These are phyloP conservation scores for Scutellaria barbata DNA, from an alignment of 257 asterid species.

Conservation along the genomic window DNA sequence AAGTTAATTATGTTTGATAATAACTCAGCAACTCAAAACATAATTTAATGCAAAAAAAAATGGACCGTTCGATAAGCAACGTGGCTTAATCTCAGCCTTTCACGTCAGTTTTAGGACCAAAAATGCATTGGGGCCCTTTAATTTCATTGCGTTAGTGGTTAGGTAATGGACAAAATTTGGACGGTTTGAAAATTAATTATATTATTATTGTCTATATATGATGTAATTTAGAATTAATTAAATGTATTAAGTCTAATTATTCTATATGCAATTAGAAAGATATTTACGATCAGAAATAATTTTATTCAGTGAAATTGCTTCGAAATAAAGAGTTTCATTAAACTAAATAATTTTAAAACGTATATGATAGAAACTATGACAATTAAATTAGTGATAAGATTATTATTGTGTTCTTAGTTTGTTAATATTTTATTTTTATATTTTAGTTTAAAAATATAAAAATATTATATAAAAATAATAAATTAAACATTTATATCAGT, in stretches of 20 bases:
- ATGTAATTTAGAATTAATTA: conserved; percentile 21
- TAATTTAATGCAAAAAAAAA: conserved; percentile 2
- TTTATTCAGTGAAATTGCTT: too few species aligned
- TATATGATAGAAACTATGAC: too few species aligned
- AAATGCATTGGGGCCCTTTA: conserved; percentile 1
- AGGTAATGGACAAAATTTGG: conserved; percentile 33
- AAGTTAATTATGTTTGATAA: conserved; percentile 29
- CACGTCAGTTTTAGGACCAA: conserved; percentile 31
- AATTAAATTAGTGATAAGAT: too few species aligned
- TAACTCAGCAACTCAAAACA: background rate
- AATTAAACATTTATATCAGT: too few species aligned
- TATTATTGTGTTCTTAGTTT: too few species aligned
- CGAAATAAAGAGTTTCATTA: too few species aligned
- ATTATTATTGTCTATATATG: conserved; percentile 22
- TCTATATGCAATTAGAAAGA: background rate
- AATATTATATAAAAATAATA: too few species aligned
- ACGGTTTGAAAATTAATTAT: conserved; percentile 36
- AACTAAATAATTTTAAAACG: too few species aligned
- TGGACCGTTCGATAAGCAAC: conserved; percentile 11
- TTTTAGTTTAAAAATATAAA: too few species aligned
- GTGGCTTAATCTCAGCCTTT: conserved; percentile 35
- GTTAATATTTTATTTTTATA: too few species aligned
- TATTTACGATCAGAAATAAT: too few species aligned
- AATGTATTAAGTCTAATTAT: background rate
- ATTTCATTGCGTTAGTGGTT: conserved; percentile 8